These are phyloP conservation scores for Diplocarpon rosae DNA, from an alignment of 2,329 filamentous ascomycete species.

Conservation along the genomic window DNA sequence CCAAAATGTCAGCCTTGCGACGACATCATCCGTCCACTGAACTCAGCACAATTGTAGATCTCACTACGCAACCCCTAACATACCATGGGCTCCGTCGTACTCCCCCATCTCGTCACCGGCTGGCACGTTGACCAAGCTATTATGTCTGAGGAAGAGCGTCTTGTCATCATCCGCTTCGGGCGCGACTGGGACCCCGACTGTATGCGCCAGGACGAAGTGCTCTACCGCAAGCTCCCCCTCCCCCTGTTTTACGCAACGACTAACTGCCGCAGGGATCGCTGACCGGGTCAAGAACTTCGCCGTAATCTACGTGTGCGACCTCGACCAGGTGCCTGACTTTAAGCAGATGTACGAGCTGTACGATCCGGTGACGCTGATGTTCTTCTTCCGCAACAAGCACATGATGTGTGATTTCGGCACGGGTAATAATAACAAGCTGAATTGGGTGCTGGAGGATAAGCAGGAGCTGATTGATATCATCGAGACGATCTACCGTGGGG, in stretches of 20 bases:
- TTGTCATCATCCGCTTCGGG: slow-evolving; percentile 89
- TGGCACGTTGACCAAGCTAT: slow-evolving; percentile 99
- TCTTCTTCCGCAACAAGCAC: slow-evolving; percentile 96
- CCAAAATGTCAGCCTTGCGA: slow-evolving; percentile 1
- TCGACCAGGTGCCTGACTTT: slow-evolving; percentile 84
- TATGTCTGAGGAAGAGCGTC: slow-evolving; percentile 74
- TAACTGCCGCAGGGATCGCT: slow-evolving; percentile 47
- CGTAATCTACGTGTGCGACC: slow-evolving; percentile 87
- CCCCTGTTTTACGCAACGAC: background rate
- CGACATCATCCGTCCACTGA: background rate
- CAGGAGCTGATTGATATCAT: slow-evolving; percentile 98
- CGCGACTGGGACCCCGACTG: slow-evolving; percentile 73
- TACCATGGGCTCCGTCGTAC: slow-evolving; percentile 66
- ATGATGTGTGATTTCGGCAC: slow-evolving; percentile 99
- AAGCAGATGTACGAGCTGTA: slow-evolving; percentile 92
- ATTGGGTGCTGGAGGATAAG: slow-evolving; percentile 94
- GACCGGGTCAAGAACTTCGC: slow-evolving; percentile 90
- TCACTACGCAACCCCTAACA: background rate
- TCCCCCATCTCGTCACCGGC: slow-evolving; percentile 81
- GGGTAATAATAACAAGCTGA: slow-evolving; percentile 97
- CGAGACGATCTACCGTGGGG: slow-evolving; percentile 95
- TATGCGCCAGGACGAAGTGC: slow-evolving; percentile 81
- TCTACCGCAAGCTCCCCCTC: slow-evolving; percentile 30
- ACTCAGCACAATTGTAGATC: background rate
- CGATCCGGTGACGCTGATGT: slow-evolving; percentile 92